A percentile compares a stretch with the other conserved stretches of the same genome.
Evolutionary conservation across 164 flowering plant genomes (phyloP).

Genomic region (Akebia trifoliata): DNA sequence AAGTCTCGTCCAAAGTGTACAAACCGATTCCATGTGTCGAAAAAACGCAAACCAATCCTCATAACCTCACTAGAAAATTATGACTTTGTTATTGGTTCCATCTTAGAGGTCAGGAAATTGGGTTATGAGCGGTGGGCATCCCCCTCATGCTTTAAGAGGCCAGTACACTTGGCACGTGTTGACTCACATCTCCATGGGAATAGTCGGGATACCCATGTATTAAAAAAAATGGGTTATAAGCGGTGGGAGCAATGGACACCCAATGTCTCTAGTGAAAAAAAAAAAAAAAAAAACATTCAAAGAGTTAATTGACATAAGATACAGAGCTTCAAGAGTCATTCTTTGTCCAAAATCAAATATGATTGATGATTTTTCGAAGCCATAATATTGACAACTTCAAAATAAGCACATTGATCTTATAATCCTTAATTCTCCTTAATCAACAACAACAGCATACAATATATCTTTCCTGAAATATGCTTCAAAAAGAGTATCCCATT

Average conservation of each 20-base stretch:
- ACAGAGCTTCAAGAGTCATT: background rate
- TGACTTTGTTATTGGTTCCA: background rate
- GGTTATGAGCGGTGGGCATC: background rate
- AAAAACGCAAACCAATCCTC: constrained; percentile 1
- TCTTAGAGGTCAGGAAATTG: background rate
- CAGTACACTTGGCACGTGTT: no score
- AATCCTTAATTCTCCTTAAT: no score
- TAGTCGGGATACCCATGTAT: no score
- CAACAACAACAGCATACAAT: background rate
- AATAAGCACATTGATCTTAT: no score
- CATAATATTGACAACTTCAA: background rate
- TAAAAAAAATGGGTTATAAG: no score
- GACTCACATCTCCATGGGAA: no score
- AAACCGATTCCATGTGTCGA: constrained; percentile 13
- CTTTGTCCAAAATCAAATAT: background rate
- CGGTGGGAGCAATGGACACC: no score
- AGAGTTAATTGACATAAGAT: background rate
- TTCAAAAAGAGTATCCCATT: no score
- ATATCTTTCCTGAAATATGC: background rate
- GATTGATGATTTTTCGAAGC: background rate
- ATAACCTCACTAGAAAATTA: background rate
- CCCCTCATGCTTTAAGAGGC: background rate
- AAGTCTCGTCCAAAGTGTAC: constrained; percentile 3
- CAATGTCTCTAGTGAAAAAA: no score
- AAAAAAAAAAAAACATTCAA: background rate